A percentile compares a stretch with the other conserved stretches of the same genome.
Evolutionary conservation across 768 basidiomycete species (phyloP).

Genomic region (Lactarius hatsudake): DNA sequence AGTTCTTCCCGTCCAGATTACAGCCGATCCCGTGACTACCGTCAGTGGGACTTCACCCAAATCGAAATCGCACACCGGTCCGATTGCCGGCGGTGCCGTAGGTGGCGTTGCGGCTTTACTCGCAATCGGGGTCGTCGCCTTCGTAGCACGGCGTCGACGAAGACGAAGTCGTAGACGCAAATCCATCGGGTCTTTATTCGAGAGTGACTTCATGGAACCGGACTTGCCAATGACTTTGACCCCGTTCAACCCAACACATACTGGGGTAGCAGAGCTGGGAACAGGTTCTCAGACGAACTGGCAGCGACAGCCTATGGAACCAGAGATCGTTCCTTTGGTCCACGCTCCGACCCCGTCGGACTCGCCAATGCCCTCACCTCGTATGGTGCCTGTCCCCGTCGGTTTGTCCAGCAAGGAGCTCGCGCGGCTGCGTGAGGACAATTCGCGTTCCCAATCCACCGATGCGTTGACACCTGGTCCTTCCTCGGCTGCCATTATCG

Average conservation of each 20-base stretch:
- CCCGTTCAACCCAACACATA: neutral
- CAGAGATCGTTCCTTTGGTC: neutral
- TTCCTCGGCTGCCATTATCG: neutral
- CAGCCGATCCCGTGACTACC: neutral
- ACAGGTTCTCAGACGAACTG: neutral
- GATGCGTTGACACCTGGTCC: neutral
- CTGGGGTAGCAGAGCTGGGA: neutral
- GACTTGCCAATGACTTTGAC: neutral
- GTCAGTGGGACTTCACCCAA: neutral
- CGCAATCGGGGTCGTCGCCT: neutral
- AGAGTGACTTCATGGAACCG: neutral
- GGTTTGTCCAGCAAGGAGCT: slow-evolving; percentile 21
- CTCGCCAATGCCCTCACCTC: neutral
- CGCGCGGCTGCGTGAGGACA: slow-evolving; percentile 11
- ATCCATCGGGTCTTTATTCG: neutral
- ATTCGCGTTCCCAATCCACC: neutral
- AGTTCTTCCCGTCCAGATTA: neutral
- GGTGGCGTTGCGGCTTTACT: slow-evolving; percentile 16
- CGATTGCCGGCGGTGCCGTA: slow-evolving; percentile 23
- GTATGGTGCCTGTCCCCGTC: neutral
- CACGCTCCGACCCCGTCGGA: neutral
- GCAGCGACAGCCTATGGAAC: neutral
- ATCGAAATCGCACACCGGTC: slow-evolving; percentile 4
- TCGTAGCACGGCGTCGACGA: neutral
- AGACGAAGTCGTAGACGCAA: slow-evolving; percentile 4